Conservation (phyloP, 768 basidiomycete genomes). For the Tulasnella calospora region DNA sequence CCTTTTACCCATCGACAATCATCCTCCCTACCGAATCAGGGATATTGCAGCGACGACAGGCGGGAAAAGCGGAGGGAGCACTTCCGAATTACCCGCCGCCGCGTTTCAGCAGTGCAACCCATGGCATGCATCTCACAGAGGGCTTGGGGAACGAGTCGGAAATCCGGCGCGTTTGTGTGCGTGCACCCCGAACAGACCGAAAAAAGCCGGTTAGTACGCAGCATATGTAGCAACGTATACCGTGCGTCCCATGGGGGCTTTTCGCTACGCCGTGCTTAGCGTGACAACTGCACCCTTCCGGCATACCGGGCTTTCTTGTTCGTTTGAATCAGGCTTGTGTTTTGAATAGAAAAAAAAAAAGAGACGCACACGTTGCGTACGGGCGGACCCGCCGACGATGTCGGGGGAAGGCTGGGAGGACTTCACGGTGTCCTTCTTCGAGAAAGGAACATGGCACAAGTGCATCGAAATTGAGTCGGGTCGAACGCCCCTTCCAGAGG, state of each 20-base stretch:
- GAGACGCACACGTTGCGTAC: neutral
- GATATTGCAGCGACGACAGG: neutral
- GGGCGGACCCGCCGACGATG: neutral
- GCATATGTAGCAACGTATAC: neutral
- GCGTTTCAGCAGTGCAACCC: neutral
- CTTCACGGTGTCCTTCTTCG: neutral
- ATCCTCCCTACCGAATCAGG: neutral
- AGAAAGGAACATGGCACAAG: neutral
- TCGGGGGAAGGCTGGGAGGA: neutral
- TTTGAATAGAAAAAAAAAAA: neutral
- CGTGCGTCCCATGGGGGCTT: neutral
- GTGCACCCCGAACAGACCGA: neutral
- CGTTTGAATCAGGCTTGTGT: no score
- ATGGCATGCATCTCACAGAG: neutral
- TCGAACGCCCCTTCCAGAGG: neutral
- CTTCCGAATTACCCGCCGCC: neutral
- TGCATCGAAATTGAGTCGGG: constrained; percentile 11
- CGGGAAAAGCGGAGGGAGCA: neutral
- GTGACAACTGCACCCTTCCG: neutral
- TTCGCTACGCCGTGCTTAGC: neutral
- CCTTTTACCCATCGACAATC: neutral
- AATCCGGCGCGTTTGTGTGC: neutral
- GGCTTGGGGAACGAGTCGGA: neutral
- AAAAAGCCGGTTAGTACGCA: neutral
- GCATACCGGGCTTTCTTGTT: neutral